phyloP scores from a whole-genome alignment of 2,329 filamentous ascomycete species.

The Pseudophaeomoniella oleicola region DNA sequence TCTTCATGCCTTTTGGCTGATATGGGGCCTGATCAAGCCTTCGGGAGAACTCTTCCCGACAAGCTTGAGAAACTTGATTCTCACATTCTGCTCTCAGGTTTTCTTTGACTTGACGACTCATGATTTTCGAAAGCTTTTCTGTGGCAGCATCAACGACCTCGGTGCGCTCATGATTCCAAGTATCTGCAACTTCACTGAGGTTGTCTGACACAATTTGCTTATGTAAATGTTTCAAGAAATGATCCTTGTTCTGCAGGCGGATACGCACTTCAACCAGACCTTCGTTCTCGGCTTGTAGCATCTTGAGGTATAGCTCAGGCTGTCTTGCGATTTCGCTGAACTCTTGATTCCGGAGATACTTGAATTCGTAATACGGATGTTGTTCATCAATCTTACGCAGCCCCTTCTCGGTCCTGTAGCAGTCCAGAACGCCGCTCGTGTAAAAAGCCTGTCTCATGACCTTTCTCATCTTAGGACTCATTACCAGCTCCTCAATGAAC shows the following conservation, averaged over 20 bases:
- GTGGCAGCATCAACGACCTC: slow-evolving; percentile 75
- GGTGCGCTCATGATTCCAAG: slow-evolving; percentile 80
- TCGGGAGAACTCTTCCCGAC: slow-evolving; percentile 76
- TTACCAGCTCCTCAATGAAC: slow-evolving; percentile 80
- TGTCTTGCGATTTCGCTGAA: slow-evolving; percentile 66
- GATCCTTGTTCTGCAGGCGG: slow-evolving; percentile 57
- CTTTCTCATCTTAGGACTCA: slow-evolving; percentile 79
- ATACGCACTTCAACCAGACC: slow-evolving; percentile 78
- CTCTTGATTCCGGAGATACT: slow-evolving; percentile 84
- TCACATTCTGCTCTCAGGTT: slow-evolving; percentile 87
- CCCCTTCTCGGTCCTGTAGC: slow-evolving; percentile 84
- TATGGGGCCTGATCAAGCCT: slow-evolving; percentile 91
- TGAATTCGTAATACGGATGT: slow-evolving; percentile 94
- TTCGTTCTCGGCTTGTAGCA: slow-evolving; percentile 94
- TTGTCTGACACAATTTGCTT: slow-evolving; percentile 86
- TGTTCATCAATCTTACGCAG: slow-evolving; percentile 85
- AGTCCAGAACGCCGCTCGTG: slow-evolving; percentile 69
- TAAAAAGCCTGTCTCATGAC: slow-evolving; percentile 75
- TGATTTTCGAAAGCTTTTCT: slow-evolving; percentile 65
- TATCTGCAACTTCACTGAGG: slow-evolving; percentile 84
- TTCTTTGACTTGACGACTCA: slow-evolving; percentile 88
- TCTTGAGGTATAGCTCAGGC: slow-evolving; percentile 85
- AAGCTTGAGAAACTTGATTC: slow-evolving; percentile 74
- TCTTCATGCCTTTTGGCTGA: slow-evolving; percentile 82
- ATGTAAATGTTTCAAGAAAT: slow-evolving; percentile 64